Base-by-base conservation (phyloP, 2,329 filamentous ascomycete species). In the Orbilia blumenaviensis region DNA sequence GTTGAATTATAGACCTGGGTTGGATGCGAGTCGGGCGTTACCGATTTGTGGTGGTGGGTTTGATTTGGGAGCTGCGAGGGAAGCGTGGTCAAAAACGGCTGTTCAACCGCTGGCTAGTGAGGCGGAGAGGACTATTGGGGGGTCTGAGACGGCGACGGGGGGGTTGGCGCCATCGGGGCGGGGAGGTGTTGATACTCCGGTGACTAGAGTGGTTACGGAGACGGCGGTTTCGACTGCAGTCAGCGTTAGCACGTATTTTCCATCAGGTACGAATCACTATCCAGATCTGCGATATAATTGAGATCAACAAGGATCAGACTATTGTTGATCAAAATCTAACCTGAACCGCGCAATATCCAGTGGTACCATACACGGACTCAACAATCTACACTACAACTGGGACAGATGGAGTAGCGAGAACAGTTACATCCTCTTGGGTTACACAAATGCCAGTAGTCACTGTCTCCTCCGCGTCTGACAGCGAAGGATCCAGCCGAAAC, bases 301-400 rank as follows among this genome's bases (percentile, higher is more conserved):
- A n/a, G n/a, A n/a, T n/a, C n/a, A n/a, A n/a, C n/a, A n/a, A n/a
- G n/a, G n/a, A n/a, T n/a, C n/a, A n/a, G n/a, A n/a, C n/a, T n/a
- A n/a, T n/a, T n/a, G n/a, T n/a, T n/a, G n/a, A n/a, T 16, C 14
- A 16, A 8, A 12, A 14, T 2, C 42, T 46, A 9, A 46, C 42
- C 7, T 23, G 1, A 10, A 29, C 44, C 3, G 14, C n/a, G n/a
- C n/a, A n/a, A 44, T 21, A 12, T 42, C 21, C 21, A 61, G 56
- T 29, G 7, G 25, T 61, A 18, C 56, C 36, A n/a, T 61, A 61
- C 36, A 61, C 56, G 21, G 56, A 61, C 2, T 29, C 38, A 44
- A 32, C 23, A 32, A 12, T 32, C 4, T 42, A 42, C 14, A 61
- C 56, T 2, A 44, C 36, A 7, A 44, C 56, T 4, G 56, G 56